Base-by-base conservation (phyloP, 2,329 filamentous ascomycete species). In the Metarhizium rileyi region DNA sequence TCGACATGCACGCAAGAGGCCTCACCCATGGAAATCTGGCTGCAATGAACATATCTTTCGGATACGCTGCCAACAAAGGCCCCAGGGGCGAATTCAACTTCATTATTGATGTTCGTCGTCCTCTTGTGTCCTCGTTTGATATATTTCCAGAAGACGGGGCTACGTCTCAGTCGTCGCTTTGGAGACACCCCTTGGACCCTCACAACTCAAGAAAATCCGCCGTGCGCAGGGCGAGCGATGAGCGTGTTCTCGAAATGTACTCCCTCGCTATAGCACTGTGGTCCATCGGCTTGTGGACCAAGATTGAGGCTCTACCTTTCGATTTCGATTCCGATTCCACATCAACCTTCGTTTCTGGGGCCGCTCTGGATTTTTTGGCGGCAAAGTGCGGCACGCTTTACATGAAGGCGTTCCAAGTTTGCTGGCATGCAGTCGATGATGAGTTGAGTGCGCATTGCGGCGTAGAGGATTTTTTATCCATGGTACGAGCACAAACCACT, bases 221-320 rank as follows among this genome's bases (percentile, higher is more conserved):
- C 0, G 61, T 79, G 9, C 59, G 66, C 4, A 69, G 69, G 40
- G 73, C 72, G 5, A 70, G 75, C 1, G 78, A 82, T 49, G 76
- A 75, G 38, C 77, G 80, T 36, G 74, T 78, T 1, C 68, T 81
- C 28, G 87, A 90, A 53, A 68, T 90, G 2, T 89, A 89, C 61
- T 83, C 84, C 6, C 71, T 91, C 1, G 84, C 84, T 18, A 78
- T 89, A 68, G 69, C 89, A 4, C 72, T 91, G 0, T 70, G 90
- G 3, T 87, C 87, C 6, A 80, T 90, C 48, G 87, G 87, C 6
- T 66, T 90, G 8, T 91, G 87, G 87, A 80, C 78, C 3, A 82
- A 80, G 10, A 71, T 89, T 0, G 77, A 80, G 49, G 70, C 73
- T 18, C 66, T 81, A 0, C 69, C 73, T 1, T 63, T 73, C 0